A percentile compares a stretch with the other conserved stretches of the same genome.
Conservation (phyloP, 1,139 yeast genomes). For the Debaryomycetaceae sp. region DNA sequence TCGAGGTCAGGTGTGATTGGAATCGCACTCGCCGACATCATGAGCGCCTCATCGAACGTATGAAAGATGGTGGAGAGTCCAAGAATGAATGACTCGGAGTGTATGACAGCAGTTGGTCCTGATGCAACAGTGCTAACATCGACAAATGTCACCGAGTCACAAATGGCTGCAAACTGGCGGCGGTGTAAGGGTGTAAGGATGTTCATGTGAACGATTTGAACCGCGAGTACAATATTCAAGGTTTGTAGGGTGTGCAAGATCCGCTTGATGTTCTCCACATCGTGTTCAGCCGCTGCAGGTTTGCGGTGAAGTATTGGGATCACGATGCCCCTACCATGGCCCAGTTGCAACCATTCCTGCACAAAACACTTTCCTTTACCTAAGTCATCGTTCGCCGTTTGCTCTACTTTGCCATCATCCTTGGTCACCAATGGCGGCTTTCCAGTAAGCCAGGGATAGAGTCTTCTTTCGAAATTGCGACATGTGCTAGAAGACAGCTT, state of each 20-base stretch:
- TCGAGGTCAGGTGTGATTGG: slow-evolving; percentile 21
- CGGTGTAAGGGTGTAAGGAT: no score
- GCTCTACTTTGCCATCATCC: background rate
- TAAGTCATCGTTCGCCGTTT: background rate
- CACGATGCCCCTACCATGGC: slow-evolving; percentile 32
- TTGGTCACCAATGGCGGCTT: slow-evolving; percentile 10
- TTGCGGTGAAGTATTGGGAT: slow-evolving; percentile 23
- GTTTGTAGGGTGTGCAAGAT: slow-evolving; percentile 25
- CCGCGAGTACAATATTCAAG: slow-evolving; percentile 25
- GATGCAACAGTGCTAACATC: no score
- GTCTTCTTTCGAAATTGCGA: slow-evolving; percentile 7
- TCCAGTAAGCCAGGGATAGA: slow-evolving; percentile 17
- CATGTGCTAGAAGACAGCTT: background rate
- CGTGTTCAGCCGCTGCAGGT: slow-evolving; percentile 12
- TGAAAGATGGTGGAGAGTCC: slow-evolving; percentile 25
- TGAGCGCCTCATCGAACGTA: slow-evolving; percentile 27
- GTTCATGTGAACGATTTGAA: slow-evolving; percentile 23
- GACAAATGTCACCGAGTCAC: no score
- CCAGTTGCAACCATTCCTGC: slow-evolving; percentile 11
- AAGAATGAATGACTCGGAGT: slow-evolving; percentile 17
- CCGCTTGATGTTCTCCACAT: slow-evolving; percentile 16
- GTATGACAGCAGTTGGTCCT: slow-evolving; percentile 7
- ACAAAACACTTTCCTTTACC: slow-evolving; percentile 13
- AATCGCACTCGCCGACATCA: slow-evolving; percentile 23
- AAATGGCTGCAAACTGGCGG: no score